phyloP scores from a whole-genome alignment of 1,284 basidiomycete genomes.

The Pseudomicrostroma phylloplanum region DNA sequence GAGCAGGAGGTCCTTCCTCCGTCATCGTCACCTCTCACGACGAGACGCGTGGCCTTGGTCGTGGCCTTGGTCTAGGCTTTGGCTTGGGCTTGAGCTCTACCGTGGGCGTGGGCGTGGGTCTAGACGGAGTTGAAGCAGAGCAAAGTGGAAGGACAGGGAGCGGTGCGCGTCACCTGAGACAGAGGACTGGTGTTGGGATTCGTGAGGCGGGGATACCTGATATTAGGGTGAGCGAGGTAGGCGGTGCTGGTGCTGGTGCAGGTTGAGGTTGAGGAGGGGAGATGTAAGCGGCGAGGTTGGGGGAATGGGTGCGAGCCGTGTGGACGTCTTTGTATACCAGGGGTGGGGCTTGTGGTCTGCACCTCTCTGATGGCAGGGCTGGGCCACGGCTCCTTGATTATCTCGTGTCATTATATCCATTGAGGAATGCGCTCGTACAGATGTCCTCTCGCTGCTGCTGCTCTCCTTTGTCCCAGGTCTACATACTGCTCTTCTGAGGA shows the following conservation, averaged over 20 bases:
- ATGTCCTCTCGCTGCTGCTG: not conserved
- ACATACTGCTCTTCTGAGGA: not conserved
- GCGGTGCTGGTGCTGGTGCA: not conserved
- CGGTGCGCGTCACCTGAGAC: too few species aligned
- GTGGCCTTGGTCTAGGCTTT: too few species aligned
- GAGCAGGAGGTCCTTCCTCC: not conserved
- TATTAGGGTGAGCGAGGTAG: not conserved
- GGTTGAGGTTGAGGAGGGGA: not conserved
- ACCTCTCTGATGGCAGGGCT: not conserved
- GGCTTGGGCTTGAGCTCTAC: too few species aligned
- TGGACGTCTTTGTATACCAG: conserved; percentile 1
- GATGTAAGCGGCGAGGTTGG: too few species aligned
- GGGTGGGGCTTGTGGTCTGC: too few species aligned
- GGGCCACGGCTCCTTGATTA: not conserved
- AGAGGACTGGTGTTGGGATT: too few species aligned
- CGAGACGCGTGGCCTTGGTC: too few species aligned
- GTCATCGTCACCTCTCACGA: too few species aligned
- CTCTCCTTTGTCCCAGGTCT: not conserved
- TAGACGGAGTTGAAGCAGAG: too few species aligned
- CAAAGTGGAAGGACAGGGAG: too few species aligned
- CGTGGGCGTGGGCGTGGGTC: too few species aligned
- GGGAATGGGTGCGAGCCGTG: not conserved
- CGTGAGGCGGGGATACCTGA: not conserved
- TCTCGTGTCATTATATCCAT: not conserved
- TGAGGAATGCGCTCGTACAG: not conserved